Conservation (phyloP, 163 green algal species). For the Chlorella variabilis region DNA sequence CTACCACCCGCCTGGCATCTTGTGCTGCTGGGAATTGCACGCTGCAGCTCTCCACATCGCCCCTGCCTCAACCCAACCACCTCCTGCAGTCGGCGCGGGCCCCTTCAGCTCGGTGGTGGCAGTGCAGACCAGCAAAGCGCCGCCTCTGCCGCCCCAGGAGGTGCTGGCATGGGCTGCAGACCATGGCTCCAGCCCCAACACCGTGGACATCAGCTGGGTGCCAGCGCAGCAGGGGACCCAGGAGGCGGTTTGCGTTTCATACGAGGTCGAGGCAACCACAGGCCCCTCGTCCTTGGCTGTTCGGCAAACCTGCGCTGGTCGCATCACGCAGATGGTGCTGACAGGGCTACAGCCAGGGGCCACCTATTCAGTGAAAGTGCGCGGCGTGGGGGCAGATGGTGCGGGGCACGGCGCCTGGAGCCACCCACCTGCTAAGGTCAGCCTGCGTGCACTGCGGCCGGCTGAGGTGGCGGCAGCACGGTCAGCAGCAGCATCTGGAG, state of each 20-base stretch:
- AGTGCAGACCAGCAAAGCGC: conserved; percentile 43
- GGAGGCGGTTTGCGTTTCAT: conserved; percentile 41
- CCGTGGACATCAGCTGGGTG: conserved; percentile 39
- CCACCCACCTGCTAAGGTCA: conserved; percentile 10
- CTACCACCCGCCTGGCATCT: background rate
- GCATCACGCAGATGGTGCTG: conserved; percentile 17
- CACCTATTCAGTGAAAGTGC: conserved; percentile 58
- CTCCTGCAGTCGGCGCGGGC: conserved; percentile 45
- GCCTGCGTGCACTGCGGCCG: background rate
- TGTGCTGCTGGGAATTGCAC: background rate
- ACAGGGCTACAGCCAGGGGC: conserved; percentile 29
- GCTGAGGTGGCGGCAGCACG: conserved; percentile 21
- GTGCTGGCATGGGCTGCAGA: conserved; percentile 4
- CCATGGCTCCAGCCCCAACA: background rate
- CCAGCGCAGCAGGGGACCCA: background rate
- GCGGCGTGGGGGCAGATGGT: conserved; percentile 63
- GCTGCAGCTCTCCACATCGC: background rate
- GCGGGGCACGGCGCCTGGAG: conserved; percentile 73
- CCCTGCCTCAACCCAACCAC: background rate
- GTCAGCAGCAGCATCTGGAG: background rate
- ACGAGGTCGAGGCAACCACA: conserved; percentile 56
- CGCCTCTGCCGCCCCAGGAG: conserved; percentile 50
- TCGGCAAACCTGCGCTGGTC: conserved; percentile 20
- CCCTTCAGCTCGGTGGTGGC: conserved; percentile 37
- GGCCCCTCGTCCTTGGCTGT: background rate